Evolutionary conservation across 73 alveolate genomes (phyloP), one percentile per base, ranked within the genome.

Genomic region (Halteria grandinella): DNA sequence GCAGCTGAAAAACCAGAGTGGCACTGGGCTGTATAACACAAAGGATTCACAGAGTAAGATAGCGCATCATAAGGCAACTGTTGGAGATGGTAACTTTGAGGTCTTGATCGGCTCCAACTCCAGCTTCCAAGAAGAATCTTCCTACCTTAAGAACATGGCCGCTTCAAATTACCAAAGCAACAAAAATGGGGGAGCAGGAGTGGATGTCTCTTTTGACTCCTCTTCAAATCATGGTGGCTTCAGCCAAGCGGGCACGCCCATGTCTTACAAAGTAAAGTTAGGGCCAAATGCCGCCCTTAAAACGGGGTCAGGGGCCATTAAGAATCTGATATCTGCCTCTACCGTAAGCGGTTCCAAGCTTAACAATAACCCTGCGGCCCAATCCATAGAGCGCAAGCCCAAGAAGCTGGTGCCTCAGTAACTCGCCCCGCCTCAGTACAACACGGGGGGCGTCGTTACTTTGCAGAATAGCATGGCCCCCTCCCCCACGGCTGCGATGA

Each of bases 161-260:
- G n/a, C n/a, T n/a, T n/a, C n/a, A n/a, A n/a, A n/a, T n/a, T n/a
- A n/a, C n/a, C n/a, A n/a, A n/a, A n/a, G n/a, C 31, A 48, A 18
- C 18, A 48, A 18, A 12, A 48, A 17, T 44, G 47, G 54, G 18
- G 23, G 20, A 21, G 43, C n/a, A 44, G 23, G 63, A 15, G 66
- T 45, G 5, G 80, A 66, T 12, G 47, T 66, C 17, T 66, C 80
- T 4, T 66, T 66, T 28, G 80, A 66, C 15, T 66, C 80, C 7
- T 44, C 80, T 25, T 8, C 66, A 3, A 44, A 66, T 40, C 29
- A 66, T n/a, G n/a, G n/a, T n/a, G n/a, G n/a, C 24, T 66, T 66
- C 80, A 45, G 69, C 25, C 32, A 66, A 27, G 43, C 77, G 6
- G 77, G 77, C 52, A 66, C 80, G 54, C 66, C 80, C 32, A 66